phyloP scores from a whole-genome alignment of 1,139 yeast species.

The Meyerozyma carpophila region DNA sequence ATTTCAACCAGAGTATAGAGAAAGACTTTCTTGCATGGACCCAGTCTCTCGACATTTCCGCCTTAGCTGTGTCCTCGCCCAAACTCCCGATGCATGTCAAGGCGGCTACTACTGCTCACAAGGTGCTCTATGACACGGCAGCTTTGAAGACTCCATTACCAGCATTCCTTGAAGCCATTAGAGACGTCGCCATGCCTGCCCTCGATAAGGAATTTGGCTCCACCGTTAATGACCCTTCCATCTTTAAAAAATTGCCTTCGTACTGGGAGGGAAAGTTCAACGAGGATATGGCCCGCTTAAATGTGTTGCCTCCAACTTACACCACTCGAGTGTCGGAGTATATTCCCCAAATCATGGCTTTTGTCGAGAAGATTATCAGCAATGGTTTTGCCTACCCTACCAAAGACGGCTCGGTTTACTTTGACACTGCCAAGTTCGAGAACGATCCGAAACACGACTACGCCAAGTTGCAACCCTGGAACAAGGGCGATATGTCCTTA shows the following conservation, averaged over 20 bases:
- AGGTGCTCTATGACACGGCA: conserved; percentile 28
- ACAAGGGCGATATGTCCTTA: conserved; percentile 79
- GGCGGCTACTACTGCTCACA: conserved; percentile 54
- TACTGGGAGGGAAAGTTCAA: conserved; percentile 86
- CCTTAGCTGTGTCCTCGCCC: conserved; percentile 54
- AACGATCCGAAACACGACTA: conserved; percentile 66
- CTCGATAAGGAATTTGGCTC: conserved; percentile 72
- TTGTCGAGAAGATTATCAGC: conserved; percentile 65
- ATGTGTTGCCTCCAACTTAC: conserved; percentile 77
- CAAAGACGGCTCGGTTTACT: conserved; percentile 87
- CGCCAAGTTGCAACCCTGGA: conserved; percentile 98
- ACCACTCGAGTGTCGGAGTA: conserved; percentile 97
- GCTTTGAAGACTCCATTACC: neutral
- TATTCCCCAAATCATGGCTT: conserved; percentile 82
- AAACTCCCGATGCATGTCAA: conserved; percentile 81
- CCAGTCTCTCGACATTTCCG: conserved; percentile 40
- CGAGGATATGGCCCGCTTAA: conserved; percentile 77
- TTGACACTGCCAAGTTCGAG: conserved; percentile 83
- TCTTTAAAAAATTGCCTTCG: conserved; percentile 78
- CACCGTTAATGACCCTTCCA: conserved; percentile 74
- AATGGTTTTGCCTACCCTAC: conserved; percentile 86
- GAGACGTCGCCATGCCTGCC: conserved; percentile 69
- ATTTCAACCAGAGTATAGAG: conserved; percentile 24
- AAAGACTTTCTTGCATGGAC: conserved; percentile 51
- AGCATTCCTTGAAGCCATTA: conserved; percentile 44